Conservation (phyloP, 2,329 filamentous ascomycete species). For the Penicillium concentricum region DNA sequence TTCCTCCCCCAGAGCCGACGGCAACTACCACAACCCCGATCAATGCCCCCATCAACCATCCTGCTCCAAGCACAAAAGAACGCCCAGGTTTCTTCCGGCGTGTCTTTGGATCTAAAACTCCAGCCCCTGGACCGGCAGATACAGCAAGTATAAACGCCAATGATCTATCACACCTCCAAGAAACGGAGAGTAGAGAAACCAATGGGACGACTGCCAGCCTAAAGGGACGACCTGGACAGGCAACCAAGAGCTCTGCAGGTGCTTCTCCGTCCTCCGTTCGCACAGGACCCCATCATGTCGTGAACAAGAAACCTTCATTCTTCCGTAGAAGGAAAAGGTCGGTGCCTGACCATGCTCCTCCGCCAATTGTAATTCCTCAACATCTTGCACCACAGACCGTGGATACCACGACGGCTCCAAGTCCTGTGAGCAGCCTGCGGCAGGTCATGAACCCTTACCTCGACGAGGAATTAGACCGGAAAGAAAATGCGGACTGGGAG, state of each 20-base stretch:
- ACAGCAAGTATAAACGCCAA: constrained; percentile 11
- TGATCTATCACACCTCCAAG: constrained; percentile 25
- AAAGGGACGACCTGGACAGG: constrained; percentile 29
- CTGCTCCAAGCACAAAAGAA: constrained; percentile 54
- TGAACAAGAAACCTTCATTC: constrained; percentile 92
- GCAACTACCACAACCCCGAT: constrained; percentile 20
- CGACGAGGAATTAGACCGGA: constrained; percentile 27
- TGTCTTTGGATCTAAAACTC: constrained; percentile 75
- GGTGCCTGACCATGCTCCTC: constrained; percentile 63
- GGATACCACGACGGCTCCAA: constrained; percentile 44
- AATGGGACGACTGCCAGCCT: constrained; percentile 17
- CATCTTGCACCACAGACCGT: constrained; percentile 41
- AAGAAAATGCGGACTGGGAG: constrained; percentile 25
- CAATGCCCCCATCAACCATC: background rate
- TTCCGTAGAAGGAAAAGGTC: constrained; percentile 94
- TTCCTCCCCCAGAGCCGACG: constrained; percentile 42
- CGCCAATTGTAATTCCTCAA: constrained; percentile 54
- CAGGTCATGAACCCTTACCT: constrained; percentile 87
- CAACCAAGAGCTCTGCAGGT: constrained; percentile 24
- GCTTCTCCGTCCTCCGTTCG: constrained; percentile 24
- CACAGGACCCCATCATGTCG: constrained; percentile 52
- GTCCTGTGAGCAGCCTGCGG: constrained; percentile 75
- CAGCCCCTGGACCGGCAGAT: constrained; percentile 26
- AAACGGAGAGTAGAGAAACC: constrained; percentile 27
- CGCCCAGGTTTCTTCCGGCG: constrained; percentile 88